phyloP scores from a whole-genome alignment of 2,329 filamentous ascomycete genomes.

The Alternaria triticina region DNA sequence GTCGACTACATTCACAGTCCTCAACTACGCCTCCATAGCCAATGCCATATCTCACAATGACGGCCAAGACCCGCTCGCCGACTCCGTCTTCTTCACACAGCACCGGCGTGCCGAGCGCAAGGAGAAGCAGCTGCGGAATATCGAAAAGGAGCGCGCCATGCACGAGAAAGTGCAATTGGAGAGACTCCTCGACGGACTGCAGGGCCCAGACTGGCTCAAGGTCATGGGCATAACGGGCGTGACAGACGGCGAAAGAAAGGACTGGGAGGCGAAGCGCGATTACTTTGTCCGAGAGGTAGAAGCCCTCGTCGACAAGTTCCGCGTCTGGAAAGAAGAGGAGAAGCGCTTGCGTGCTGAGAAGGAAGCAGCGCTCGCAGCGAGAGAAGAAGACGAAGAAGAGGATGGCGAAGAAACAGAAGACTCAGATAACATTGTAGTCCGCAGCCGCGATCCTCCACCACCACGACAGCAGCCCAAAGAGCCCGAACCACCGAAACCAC shows the following conservation, averaged over 20 bases:
- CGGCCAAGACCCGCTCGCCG: slow-evolving; percentile 61
- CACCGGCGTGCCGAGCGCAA: slow-evolving; percentile 68
- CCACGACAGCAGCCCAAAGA: slow-evolving; percentile 53
- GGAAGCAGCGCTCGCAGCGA: slow-evolving; percentile 64
- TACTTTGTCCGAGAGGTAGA: slow-evolving; percentile 86
- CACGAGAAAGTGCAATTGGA: slow-evolving; percentile 72
- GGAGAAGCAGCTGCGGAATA: slow-evolving; percentile 72
- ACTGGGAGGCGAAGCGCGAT: slow-evolving; percentile 82
- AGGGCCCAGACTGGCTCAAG: slow-evolving; percentile 90
- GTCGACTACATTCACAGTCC: slow-evolving; percentile 42
- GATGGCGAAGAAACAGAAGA: slow-evolving; percentile 48
- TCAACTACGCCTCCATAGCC: slow-evolving; percentile 52
- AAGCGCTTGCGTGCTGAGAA: slow-evolving; percentile 79
- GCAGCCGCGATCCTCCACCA: slow-evolving; percentile 21
- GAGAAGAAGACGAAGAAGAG: slow-evolving; percentile 54
- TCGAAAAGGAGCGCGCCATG: slow-evolving; percentile 69
- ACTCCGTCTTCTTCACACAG: slow-evolving; percentile 62
- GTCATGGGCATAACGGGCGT: slow-evolving; percentile 87
- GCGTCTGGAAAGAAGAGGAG: slow-evolving; percentile 86
- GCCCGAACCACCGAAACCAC: slow-evolving; percentile 46
- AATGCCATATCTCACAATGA: slow-evolving; percentile 42
- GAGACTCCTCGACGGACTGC: slow-evolving; percentile 76
- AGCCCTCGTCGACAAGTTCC: slow-evolving; percentile 84
- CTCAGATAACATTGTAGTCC: slow-evolving; percentile 34
- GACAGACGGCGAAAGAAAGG: slow-evolving; percentile 84